A percentile compares a stretch with the other conserved stretches of the same genome.
These are phyloP conservation scores for Ophiostoma tasmaniense DNA, from an alignment of 2,329 filamentous ascomycete species.

Conservation along the genomic window DNA sequence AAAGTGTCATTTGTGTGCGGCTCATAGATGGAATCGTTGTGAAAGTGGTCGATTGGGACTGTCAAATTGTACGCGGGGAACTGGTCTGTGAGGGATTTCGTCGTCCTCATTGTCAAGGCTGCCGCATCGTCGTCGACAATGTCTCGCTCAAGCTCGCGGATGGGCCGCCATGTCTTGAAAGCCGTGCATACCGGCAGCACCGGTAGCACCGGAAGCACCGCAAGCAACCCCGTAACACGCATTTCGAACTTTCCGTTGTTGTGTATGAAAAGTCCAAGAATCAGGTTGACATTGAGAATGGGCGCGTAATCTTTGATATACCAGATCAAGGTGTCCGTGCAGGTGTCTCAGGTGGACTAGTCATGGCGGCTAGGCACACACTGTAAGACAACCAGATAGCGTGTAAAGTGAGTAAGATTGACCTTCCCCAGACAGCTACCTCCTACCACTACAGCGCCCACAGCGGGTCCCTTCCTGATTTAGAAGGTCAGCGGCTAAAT, in stretches of 20 bases:
- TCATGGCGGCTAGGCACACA: not conserved
- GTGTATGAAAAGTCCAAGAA: not conserved
- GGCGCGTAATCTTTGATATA: not conserved
- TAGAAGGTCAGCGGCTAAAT: not conserved
- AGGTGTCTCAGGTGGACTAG: not conserved
- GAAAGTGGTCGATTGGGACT: conserved; percentile 69
- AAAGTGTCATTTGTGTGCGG: conserved; percentile 65
- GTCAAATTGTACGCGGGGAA: conserved; percentile 35
- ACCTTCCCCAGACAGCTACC: not conserved
- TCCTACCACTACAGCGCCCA: not conserved
- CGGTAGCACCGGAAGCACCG: not conserved
- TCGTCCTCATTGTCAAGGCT: not conserved
- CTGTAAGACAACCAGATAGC: not conserved
- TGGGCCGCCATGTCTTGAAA: not conserved
- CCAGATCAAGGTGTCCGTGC: not conserved
- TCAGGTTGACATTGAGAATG: not conserved
- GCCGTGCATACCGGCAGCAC: conserved; percentile 4
- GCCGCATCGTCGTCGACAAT: not conserved
- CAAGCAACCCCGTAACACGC: not conserved
- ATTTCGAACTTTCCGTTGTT: not conserved
- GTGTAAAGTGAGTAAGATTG: conserved; percentile 6
- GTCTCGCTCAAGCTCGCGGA: conserved; percentile 4
- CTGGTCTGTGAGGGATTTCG: not conserved
- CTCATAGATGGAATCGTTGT: conserved; percentile 68
- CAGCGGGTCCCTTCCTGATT: not conserved